Evolutionary conservation across 805 yeast genomes (phyloP), one percentile per base, ranked within the genome.

Genomic region (Yamadazyma endophytica): DNA sequence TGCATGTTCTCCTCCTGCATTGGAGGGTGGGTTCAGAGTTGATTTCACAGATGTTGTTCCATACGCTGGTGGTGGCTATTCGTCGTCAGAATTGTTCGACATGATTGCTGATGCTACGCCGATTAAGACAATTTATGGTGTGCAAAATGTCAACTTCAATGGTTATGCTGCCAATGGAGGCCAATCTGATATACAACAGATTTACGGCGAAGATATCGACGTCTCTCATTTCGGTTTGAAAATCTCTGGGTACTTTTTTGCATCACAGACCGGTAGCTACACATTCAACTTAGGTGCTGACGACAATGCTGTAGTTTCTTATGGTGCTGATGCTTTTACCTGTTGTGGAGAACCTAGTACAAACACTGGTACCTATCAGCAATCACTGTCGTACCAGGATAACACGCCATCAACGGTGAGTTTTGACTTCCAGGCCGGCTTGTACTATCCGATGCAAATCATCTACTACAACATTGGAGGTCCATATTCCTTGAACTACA

Each of bases 371-470:
- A 11, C 8, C 7, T 23, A n/a, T 13, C 12, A 13, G 14, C n/a
- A n/a, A n/a, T n/a, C n/a, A n/a, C 8, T 24, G 27, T 6, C 8
- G 5, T 6, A 12, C 5, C 13, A 13, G 9, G 27, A 9, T 24
- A 16, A 20, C 18, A 11, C 9, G 17, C 27, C 7, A 11, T 5
- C 9, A 15, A 17, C 12, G 13, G 18, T 5, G 17, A 18, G 11
- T 8, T 15, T 20, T n/a, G 8, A 12, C 13, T 34, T 34, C 19
- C 18, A 24, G 16, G 31, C 20, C 5, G 34, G 31, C 15, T 4
- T 5, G 6, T 35, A 30, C 17, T 30, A 30, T 27, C 38, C 38
- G 16, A 27, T 35, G 4, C n/a, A 35, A 20, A 17, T 35, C 9
- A 9, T 26, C 6, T 21, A 18, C 21, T 35, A 30, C n/a, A 22